Percentiles rank a stretch among this genome's conserved stretches.
phyloP scores from a whole-genome alignment of 805 yeast species.

The Scheffersomyces coipomensis region DNA sequence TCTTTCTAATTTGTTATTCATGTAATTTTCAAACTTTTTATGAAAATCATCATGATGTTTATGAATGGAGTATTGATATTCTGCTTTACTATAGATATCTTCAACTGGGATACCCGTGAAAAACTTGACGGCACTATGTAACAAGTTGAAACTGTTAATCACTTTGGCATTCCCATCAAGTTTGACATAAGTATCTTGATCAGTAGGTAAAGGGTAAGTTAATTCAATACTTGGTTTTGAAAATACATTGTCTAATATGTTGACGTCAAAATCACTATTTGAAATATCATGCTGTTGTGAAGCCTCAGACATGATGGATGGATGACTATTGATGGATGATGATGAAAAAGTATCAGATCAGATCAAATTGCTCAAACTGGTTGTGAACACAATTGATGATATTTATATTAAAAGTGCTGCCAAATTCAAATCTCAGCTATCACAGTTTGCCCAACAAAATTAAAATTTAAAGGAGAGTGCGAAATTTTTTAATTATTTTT shows the following conservation, averaged over 20 bases:
- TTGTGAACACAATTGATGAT: too few relatives aligned
- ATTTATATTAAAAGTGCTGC: too few relatives aligned
- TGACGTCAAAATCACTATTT: conserved; percentile 28
- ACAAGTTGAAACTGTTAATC: conserved; percentile 19
- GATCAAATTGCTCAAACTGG: too few relatives aligned
- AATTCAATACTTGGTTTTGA: conserved; percentile 28
- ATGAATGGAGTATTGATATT: conserved; percentile 32
- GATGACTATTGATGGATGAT: too few relatives aligned
- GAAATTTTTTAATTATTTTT: too few relatives aligned
- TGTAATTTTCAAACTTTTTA: conserved; percentile 21
- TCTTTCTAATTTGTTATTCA: conserved; percentile 31
- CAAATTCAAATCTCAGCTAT: too few relatives aligned
- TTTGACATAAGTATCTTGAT: conserved; percentile 26
- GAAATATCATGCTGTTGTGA: too few relatives aligned
- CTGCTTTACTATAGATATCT: conserved; percentile 31
- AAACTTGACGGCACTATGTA: conserved; percentile 30
- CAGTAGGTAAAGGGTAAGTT: conserved; percentile 39
- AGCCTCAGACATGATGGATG: too few relatives aligned
- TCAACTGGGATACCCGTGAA: conserved; percentile 25
- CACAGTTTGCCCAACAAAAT: too few relatives aligned
- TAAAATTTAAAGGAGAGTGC: too few relatives aligned
- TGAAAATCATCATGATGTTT: conserved; percentile 28
- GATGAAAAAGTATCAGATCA: too few relatives aligned
- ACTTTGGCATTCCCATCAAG: conserved; percentile 28
- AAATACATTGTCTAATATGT: conserved; percentile 34